Conservation (phyloP, 495 filamentous ascomycete genomes). For the Penicillium steckii region DNA sequence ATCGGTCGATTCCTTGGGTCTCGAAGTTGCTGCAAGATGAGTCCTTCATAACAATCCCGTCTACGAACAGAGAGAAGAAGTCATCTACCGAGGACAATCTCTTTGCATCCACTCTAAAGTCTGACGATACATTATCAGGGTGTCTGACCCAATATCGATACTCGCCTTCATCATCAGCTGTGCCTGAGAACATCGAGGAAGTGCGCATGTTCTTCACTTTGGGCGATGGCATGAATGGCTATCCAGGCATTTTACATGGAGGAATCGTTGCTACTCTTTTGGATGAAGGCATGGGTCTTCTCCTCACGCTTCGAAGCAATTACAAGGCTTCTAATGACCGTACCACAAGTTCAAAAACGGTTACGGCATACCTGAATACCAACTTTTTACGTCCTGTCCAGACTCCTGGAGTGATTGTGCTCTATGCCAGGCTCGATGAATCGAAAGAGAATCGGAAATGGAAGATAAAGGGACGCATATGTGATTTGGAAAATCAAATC, state of each 20-base stretch:
- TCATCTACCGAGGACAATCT: constrained; percentile 49
- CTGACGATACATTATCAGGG: constrained; percentile 45
- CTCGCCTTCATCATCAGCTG: constrained; percentile 10
- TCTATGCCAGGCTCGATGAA: constrained; percentile 37
- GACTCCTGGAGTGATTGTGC: constrained; percentile 55
- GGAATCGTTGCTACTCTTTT: constrained; percentile 55
- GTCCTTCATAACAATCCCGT: constrained; percentile 32
- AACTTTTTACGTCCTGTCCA: constrained; percentile 51
- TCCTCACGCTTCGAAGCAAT: constrained; percentile 23
- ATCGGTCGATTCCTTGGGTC: constrained; percentile 58
- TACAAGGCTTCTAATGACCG: not conserved
- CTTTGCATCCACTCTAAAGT: constrained; percentile 55
- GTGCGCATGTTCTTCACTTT: not conserved
- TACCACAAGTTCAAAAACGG: constrained; percentile 10
- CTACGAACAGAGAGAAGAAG: constrained; percentile 44
- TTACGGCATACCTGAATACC: constrained; percentile 61
- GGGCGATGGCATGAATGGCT: constrained; percentile 51
- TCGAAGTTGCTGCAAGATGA: constrained; percentile 43
- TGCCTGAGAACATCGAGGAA: not conserved
- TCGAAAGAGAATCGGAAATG: constrained; percentile 44
- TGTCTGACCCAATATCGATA: constrained; percentile 40
- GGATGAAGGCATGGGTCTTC: constrained; percentile 54
- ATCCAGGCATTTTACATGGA: constrained; percentile 49
- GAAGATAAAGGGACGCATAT: constrained; percentile 40
- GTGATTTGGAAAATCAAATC: constrained; percentile 36